These are phyloP conservation scores for Penicillium samsonianum DNA, from an alignment of 495 filamentous ascomycete genomes.

Conservation along the genomic window DNA sequence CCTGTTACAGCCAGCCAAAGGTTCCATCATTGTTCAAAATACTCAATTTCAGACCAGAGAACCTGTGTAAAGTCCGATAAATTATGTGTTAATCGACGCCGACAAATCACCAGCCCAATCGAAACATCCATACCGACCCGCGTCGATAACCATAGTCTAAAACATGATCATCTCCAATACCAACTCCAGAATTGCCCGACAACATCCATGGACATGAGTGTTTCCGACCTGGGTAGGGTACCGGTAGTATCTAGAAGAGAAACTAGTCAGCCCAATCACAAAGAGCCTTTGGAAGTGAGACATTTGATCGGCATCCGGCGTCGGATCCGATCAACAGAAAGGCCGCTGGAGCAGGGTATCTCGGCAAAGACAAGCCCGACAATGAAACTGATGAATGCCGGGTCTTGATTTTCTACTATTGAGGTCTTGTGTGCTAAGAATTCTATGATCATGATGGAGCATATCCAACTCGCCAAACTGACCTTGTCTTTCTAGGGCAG, in stretches of 20 bases:
- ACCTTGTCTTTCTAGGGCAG: not conserved
- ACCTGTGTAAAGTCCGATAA: not conserved
- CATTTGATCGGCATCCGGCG: not conserved
- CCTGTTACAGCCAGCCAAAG: not conserved
- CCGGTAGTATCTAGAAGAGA: too few species aligned
- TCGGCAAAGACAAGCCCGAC: not conserved
- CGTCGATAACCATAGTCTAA: not conserved
- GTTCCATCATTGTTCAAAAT: not conserved
- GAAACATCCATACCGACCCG: not conserved
- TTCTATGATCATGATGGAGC: not conserved
- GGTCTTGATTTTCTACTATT: not conserved
- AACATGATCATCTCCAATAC: not conserved
- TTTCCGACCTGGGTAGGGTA: too few species aligned
- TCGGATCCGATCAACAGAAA: not conserved
- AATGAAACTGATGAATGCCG: not conserved
- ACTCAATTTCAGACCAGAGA: not conserved
- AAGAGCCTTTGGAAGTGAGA: too few species aligned
- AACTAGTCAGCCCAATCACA: not conserved
- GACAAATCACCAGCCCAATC: not conserved
- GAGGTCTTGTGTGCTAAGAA: not conserved
- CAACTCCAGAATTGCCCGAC: not conserved
- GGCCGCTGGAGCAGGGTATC: not conserved
- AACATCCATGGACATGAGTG: not conserved
- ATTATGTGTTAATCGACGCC: not conserved
- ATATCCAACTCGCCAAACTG: not conserved